These are phyloP conservation scores for Chenopodium suecicum DNA, from an alignment of 148 eudicot genomes.

Conservation along the genomic window DNA sequence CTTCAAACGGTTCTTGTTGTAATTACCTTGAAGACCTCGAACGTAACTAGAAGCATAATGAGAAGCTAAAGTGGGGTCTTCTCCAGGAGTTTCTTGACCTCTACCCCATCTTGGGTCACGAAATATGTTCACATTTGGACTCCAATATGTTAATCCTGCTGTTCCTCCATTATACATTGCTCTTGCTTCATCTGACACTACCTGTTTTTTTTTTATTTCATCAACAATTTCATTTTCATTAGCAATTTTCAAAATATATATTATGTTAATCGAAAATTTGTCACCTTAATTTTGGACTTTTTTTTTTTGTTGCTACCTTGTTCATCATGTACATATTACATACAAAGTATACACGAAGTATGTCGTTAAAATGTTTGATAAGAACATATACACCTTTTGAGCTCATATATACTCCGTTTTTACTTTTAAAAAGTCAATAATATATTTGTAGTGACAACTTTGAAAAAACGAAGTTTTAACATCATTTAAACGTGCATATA, in stretches of 20 bases:
- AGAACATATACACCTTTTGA: too few relatives aligned
- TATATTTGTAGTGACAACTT: too few relatives aligned
- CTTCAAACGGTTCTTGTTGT: conserved; percentile 45
- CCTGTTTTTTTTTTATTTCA: conserved; percentile 36
- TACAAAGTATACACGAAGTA: too few relatives aligned
- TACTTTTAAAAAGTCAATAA: neutral
- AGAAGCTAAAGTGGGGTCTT: conserved; percentile 68
- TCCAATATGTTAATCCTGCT: conserved; percentile 89
- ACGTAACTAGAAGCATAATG: conserved; percentile 81
- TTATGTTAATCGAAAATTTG: too few relatives aligned
- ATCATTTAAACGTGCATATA: too few relatives aligned
- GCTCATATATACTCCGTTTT: too few relatives aligned
- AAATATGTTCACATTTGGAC: conserved; percentile 95
- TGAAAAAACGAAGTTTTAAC: too few relatives aligned
- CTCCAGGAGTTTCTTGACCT: conserved; percentile 96
- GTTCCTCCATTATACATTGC: conserved; percentile 95
- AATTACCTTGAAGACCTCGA: conserved; percentile 69
- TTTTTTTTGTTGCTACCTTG: neutral
- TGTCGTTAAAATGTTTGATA: too few relatives aligned
- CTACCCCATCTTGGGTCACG: conserved; percentile 96
- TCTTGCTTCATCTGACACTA: conserved; percentile 87
- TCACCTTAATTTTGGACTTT: too few relatives aligned
- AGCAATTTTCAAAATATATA: too few relatives aligned
- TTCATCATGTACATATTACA: too few relatives aligned
- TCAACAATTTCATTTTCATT: neutral